phyloP scores from a whole-genome alignment of 2,329 filamentous ascomycete species.

The Pseudogymnoascus sp. region DNA sequence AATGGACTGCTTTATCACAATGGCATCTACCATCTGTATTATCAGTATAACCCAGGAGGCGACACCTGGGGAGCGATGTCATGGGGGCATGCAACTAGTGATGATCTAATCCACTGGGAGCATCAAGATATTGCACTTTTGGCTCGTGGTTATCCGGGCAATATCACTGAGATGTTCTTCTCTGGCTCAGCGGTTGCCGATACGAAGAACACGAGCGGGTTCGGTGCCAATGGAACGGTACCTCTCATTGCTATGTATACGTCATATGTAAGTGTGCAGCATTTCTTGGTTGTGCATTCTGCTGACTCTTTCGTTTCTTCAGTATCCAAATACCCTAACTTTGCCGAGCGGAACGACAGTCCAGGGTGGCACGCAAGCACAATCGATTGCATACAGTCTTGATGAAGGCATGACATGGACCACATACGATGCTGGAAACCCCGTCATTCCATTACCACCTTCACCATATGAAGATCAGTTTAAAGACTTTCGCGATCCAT shows the following conservation, averaged over 20 bases:
- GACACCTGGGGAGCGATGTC: conserved; percentile 48
- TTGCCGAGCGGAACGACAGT: conserved; percentile 28
- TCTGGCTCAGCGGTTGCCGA: conserved; percentile 50
- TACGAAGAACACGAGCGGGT: conserved; percentile 53
- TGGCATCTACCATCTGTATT: conserved; percentile 54
- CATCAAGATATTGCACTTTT: conserved; percentile 52
- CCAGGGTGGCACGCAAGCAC: conserved; percentile 31
- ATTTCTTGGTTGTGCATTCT: background rate
- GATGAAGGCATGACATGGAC: conserved; percentile 53
- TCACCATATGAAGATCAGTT: conserved; percentile 11
- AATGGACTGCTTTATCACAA: conserved; percentile 46
- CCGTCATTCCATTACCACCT: conserved; percentile 37
- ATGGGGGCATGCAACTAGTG: conserved; percentile 57
- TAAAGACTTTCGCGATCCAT: conserved; percentile 52
- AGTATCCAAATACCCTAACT: background rate
- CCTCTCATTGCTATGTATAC: conserved; percentile 47
- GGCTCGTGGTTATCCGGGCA: conserved; percentile 27
- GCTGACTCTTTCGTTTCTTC: background rate
- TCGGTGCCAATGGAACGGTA: conserved; percentile 49
- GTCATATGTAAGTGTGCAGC: background rate
- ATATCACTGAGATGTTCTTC: conserved; percentile 32
- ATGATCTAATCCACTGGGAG: conserved; percentile 53
- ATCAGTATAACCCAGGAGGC: conserved; percentile 49
- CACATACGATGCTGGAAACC: conserved; percentile 45
- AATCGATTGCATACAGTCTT: conserved; percentile 36